A percentile compares a stretch with the other conserved stretches of the same genome.
Conservation (phyloP, 345 rosid genomes). For the Viola odorata region DNA sequence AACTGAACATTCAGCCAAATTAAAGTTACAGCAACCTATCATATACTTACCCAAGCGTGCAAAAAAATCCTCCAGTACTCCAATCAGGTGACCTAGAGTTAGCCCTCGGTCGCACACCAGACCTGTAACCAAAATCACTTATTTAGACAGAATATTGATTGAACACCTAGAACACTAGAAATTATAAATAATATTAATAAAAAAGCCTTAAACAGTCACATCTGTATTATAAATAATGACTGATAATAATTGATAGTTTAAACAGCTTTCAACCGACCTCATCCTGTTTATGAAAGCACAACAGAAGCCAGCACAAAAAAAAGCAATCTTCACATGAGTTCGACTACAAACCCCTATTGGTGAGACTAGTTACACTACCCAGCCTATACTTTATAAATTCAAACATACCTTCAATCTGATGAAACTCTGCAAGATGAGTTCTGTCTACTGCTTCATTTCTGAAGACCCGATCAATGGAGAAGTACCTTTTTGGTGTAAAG, state of each 20-base stretch:
- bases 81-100: constrained; percentile 85
- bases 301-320: too few species aligned
- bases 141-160: not conserved
- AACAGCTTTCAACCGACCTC: too few species aligned
- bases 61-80: constrained; percentile 83
- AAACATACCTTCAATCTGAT: constrained; percentile 84
- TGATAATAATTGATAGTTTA: too few species aligned
- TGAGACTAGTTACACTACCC: too few species aligned
- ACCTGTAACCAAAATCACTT: constrained; percentile 47
- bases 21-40: not conserved
- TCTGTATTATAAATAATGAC: too few species aligned
- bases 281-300: too few species aligned
- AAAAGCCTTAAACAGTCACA: too few species aligned
- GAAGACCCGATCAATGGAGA: constrained; percentile 95
- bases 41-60: constrained; percentile 61
- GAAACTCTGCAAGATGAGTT: constrained; percentile 95
- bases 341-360: too few species aligned
- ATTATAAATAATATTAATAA: too few species aligned
- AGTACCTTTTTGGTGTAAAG: constrained; percentile 77
- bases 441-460: constrained; percentile 97
- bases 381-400: not conserved
- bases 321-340: too few species aligned
- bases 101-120: constrained; percentile 89
- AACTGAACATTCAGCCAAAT: not conserved
- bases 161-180: too few species aligned